These are phyloP conservation scores for Ogataea corticis DNA, from an alignment of 805 yeast species.

Conservation along the genomic window DNA sequence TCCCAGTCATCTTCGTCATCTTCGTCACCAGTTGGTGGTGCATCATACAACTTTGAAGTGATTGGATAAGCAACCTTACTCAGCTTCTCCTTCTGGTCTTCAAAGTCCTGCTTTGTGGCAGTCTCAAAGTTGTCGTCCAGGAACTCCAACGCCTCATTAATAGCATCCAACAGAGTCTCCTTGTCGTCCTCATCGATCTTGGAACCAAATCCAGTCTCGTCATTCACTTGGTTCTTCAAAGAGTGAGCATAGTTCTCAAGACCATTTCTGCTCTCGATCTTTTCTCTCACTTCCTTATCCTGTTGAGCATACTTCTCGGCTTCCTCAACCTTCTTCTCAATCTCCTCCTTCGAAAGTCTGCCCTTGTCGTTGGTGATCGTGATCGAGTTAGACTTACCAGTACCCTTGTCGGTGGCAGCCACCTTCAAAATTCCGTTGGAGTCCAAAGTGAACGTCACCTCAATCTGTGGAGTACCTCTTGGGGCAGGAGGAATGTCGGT, in stretches of 20 bases:
- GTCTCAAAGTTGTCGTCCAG: conserved; percentile 78
- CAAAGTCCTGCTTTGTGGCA: conserved; percentile 90
- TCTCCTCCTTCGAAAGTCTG: conserved; percentile 89
- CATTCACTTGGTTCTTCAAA: conserved; percentile 61
- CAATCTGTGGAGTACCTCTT: conserved; percentile 89
- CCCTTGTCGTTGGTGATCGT: conserved; percentile 94
- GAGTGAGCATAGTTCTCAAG: conserved; percentile 88
- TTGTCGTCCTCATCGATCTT: conserved; percentile 88
- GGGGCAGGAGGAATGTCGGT: conserved; percentile 89
- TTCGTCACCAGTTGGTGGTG: conserved; percentile 44
- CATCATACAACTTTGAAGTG: conserved; percentile 77
- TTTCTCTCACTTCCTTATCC: conserved; percentile 78
- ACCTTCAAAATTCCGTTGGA: conserved; percentile 88
- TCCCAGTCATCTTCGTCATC: conserved; percentile 59
- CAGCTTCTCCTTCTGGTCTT: conserved; percentile 84
- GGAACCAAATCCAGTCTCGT: conserved; percentile 64
- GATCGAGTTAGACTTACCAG: conserved; percentile 88
- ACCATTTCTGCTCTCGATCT: conserved; percentile 84
- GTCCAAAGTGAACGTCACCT: conserved; percentile 84
- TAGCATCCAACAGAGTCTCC: conserved; percentile 83
- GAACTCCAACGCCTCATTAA: conserved; percentile 67
- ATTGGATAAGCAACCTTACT: conserved; percentile 87
- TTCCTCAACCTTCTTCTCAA: conserved; percentile 96
- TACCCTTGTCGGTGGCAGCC: conserved; percentile 87
- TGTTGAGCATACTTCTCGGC: conserved; percentile 94